phyloP scores from a whole-genome alignment of 1,139 yeast genomes.

The Zygotorulaspora mrakii region DNA sequence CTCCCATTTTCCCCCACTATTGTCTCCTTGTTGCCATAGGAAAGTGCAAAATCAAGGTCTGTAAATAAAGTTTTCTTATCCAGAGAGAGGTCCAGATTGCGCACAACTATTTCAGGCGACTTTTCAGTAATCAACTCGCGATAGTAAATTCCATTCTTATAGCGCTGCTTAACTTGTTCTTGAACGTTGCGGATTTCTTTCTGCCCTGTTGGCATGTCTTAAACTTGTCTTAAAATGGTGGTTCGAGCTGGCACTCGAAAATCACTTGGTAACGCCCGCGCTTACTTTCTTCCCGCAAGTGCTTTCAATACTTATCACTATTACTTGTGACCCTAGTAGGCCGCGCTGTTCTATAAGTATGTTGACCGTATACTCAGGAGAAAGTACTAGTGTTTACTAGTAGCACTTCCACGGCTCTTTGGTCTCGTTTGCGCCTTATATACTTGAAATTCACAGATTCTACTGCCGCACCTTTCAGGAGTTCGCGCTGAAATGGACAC shows the following conservation, averaged over 20 bases:
- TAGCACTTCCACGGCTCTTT: too few species aligned
- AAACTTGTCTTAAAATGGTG: not conserved
- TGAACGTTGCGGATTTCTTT: conserved; percentile 1
- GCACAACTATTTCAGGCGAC: conserved; percentile 14
- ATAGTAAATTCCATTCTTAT: conserved; percentile 17
- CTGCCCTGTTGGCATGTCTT: conserved; percentile 5
- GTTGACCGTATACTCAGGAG: too few species aligned
- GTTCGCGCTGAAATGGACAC: too few species aligned
- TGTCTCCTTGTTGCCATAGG: conserved; percentile 17
- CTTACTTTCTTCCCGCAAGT: too few species aligned
- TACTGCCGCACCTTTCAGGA: too few species aligned
- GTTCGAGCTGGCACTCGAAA: not conserved
- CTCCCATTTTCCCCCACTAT: conserved; percentile 19
- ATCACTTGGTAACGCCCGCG: too few species aligned
- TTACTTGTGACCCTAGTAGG: too few species aligned
- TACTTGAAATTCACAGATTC: too few species aligned
- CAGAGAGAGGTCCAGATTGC: conserved; percentile 15
- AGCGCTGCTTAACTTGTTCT: conserved; percentile 11
- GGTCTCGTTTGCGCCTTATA: too few species aligned
- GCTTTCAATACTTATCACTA: too few species aligned
- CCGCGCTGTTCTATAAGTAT: too few species aligned
- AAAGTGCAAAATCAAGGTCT: conserved; percentile 15
- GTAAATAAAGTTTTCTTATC: conserved; percentile 16
- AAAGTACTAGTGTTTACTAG: too few species aligned
- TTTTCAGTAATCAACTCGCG: conserved; percentile 16